phyloP scores from a whole-genome alignment of 73 alveolate species.

The Paramecium caudatum region DNA sequence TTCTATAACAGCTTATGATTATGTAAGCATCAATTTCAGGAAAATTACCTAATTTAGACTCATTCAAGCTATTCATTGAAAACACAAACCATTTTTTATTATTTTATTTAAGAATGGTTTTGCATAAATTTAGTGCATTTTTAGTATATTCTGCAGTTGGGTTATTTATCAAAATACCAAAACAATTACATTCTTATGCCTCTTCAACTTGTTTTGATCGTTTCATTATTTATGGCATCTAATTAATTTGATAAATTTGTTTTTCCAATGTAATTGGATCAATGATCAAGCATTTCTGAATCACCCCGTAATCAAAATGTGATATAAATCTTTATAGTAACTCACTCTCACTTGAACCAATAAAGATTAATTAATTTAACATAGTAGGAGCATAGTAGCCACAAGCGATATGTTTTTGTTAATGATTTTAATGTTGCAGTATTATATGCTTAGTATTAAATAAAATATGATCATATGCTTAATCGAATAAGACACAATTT shows the following conservation, averaged over 20 bases:
- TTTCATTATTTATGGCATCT: slow-evolving; percentile 42
- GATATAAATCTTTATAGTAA: not conserved
- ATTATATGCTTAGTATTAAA: not conserved
- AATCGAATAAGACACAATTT: slow-evolving; percentile 25
- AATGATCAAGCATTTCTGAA: not conserved
- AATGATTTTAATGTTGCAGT: not conserved
- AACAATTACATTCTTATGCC: slow-evolving; percentile 52
- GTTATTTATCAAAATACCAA: slow-evolving; percentile 70
- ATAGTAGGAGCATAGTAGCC: slow-evolving; percentile 27
- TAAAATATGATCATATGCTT: not conserved
- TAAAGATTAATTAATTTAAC: slow-evolving; percentile 31
- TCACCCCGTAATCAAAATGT: not conserved
- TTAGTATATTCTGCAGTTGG: slow-evolving; percentile 66
- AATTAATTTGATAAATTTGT: not conserved
- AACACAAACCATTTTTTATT: slow-evolving; percentile 62
- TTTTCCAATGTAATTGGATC: slow-evolving; percentile 53
- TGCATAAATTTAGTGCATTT: slow-evolving; percentile 17
- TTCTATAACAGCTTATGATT: slow-evolving; percentile 58
- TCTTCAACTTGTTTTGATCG: slow-evolving; percentile 64
- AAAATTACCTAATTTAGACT: slow-evolving; percentile 67
- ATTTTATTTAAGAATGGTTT: slow-evolving; percentile 23
- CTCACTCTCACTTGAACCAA: slow-evolving; percentile 35
- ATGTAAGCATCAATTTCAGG: slow-evolving; percentile 77
- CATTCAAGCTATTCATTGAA: slow-evolving; percentile 73
- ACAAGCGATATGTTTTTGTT: not conserved